phyloP scores from a whole-genome alignment of 148 eudicot genomes.

The Diospyros lotus region DNA sequence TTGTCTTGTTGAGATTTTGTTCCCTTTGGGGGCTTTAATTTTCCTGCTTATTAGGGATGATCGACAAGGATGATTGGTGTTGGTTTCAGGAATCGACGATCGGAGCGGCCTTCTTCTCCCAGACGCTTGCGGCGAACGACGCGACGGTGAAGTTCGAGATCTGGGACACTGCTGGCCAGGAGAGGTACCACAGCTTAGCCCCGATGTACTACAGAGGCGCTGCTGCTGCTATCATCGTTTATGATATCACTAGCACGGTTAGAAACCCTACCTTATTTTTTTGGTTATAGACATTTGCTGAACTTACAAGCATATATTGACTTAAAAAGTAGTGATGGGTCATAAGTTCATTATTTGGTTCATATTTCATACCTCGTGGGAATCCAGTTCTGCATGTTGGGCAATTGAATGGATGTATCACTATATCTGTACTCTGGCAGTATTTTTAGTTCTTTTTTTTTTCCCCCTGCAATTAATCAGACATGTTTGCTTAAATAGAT shows the following conservation, averaged over 20 bases:
- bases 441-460: neutral
- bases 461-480: neutral
- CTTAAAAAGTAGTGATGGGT: neutral
- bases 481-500: too few species aligned
- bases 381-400: neutral
- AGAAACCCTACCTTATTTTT: neutral
- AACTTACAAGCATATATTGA: neutral
- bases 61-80: neutral
- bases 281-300: neutral
- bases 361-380: neutral
- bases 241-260: conserved; percentile 76
- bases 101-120: conserved; percentile 97
- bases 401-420: neutral
- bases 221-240: conserved; percentile 92
- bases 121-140: conserved; percentile 83
- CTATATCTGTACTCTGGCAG: neutral
- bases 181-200: conserved; percentile 96
- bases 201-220: conserved; percentile 98
- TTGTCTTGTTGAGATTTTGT: neutral
- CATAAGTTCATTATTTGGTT: neutral
- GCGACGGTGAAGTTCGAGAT: conserved; percentile 94
- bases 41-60: conserved; percentile 1
- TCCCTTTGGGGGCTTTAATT: neutral
- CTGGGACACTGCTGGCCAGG: conserved; percentile 98
- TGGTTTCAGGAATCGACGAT: conserved; percentile 82